Evolutionary conservation across 106 monocot species (phyloP), one percentile per base, ranked within the genome.

Genomic region (Agapanthus africanus): DNA sequence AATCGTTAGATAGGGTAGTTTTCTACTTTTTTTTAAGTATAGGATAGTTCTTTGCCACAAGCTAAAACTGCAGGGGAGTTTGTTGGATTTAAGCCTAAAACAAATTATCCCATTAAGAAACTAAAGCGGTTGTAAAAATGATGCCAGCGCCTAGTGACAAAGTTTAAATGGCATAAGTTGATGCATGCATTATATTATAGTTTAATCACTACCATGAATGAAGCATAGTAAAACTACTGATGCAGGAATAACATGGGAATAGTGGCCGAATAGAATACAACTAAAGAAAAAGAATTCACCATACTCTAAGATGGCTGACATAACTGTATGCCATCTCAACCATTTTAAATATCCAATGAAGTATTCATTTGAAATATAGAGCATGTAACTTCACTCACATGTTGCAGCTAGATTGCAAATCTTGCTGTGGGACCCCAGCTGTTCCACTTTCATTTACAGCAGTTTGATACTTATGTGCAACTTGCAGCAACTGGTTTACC

Each of bases 401-500:
- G 68, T 92, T 90, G 77, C 92, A 92, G 51, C 73, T 89, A 27
- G 86, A 63, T 72, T 87, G 91, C 73, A 85, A 30, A 73, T 89
- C 91, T 82, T 88, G 88, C 16, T 74, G 42, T 59, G 97, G 82
- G 37, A 82, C 75, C 10, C 82, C 86, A 77, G 80, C 72, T 30
- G 86, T 66, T 10, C 84, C 86, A 72, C 66, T 77, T 57, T 89
- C 89, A 86, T 35, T 79, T 18, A 74, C 75, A 70, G 80, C 72
- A 79, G 76, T 70, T 69, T 92, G 91, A 75, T 81, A 89, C 72
- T 92, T 97, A 32, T 97, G 89, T 40, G 92, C 91, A 70, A 81
- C 86, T 77, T 97, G 97, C 70, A 97, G 26, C 35, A 97, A 61
- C 46, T 87, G 92, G 74, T 78, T 92, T 41, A 97, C 89, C 97